Percentiles rank a stretch among this genome's conserved stretches.
phyloP scores from a whole-genome alignment of 805 yeast genomes.

The Millerago galiae region DNA sequence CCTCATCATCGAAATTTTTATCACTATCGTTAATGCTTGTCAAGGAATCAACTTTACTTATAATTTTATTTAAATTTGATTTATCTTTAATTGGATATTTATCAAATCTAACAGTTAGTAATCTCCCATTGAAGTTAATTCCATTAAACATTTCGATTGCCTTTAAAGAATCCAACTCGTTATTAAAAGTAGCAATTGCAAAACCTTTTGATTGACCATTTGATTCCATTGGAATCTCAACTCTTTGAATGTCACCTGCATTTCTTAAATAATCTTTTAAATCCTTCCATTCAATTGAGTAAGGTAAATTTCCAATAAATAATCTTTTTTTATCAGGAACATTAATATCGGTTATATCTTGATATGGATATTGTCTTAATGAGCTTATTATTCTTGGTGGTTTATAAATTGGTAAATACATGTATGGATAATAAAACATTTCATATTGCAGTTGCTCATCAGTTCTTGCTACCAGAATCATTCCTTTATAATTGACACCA shows the following conservation, averaged over 20 bases:
- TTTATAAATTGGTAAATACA: slow-evolving; percentile 9
- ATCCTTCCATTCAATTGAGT: slow-evolving; percentile 33
- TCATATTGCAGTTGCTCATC: slow-evolving; percentile 3
- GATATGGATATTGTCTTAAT: slow-evolving; percentile 21
- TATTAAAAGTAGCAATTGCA: slow-evolving; percentile 52
- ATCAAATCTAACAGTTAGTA: slow-evolving; percentile 56
- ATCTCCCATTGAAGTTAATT: slow-evolving; percentile 50
- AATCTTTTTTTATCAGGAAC: slow-evolving; percentile 33
- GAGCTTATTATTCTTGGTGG: slow-evolving; percentile 14
- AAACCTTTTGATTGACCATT: slow-evolving; percentile 49
- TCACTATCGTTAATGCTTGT: slow-evolving; percentile 4
- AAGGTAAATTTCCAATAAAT: slow-evolving; percentile 54
- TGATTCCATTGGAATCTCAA: slow-evolving; percentile 31
- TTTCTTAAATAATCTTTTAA: slow-evolving; percentile 31
- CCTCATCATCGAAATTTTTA: slow-evolving; percentile 19
- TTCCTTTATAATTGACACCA: slow-evolving; percentile 16
- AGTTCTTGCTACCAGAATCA: slow-evolving; percentile 7
- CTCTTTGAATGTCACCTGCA: slow-evolving; percentile 20
- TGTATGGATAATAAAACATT: neutral
- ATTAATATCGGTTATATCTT: slow-evolving; percentile 17
- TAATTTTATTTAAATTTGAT: slow-evolving; percentile 14
- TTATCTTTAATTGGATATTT: slow-evolving; percentile 24
- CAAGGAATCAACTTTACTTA: neutral
- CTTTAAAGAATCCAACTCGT: slow-evolving; percentile 38
- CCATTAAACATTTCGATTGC: slow-evolving; percentile 48